Evolutionary conservation across 2,329 filamentous ascomycete species (phyloP).

Genomic region (Fusarium cicatricum): DNA sequence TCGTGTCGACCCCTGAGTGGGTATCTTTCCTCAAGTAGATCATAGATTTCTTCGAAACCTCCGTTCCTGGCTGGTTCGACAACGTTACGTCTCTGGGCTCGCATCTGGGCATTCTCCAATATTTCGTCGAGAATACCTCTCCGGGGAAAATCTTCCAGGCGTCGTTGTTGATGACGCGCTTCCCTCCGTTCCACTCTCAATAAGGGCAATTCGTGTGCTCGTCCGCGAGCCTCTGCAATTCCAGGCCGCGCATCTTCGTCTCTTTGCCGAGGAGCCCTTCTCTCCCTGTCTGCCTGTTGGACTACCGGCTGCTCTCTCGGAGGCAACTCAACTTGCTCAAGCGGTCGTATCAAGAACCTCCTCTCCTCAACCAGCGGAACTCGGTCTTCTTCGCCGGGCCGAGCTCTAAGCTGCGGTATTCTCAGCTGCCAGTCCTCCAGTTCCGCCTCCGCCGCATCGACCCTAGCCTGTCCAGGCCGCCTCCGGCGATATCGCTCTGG

Average conservation of each 20-base stretch:
- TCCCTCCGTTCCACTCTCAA: not conserved
- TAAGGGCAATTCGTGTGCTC: no score
- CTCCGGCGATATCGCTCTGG: constrained; percentile 26
- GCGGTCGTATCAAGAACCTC: not conserved
- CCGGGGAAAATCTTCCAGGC: not conserved
- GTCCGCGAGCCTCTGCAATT: no score
- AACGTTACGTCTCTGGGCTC: no score
- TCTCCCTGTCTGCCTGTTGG: not conserved
- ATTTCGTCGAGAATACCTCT: no score
- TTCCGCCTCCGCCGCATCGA: not conserved
- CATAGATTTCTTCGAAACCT: not conserved
- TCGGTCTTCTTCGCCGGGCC: constrained; percentile 7
- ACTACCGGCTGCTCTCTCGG: not conserved
- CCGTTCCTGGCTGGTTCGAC: no score
- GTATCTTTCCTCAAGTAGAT: not conserved
- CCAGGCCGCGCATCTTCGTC: not conserved
- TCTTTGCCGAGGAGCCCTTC: not conserved
- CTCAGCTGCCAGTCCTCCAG: not conserved
- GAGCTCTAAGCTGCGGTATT: constrained; percentile 30
- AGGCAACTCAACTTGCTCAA: not conserved
- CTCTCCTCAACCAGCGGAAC: not conserved
- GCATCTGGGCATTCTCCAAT: no score
- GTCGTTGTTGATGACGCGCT: not conserved
- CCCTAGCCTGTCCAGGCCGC: not conserved
- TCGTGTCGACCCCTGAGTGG: no score